These are phyloP conservation scores for Arachnomyces sp. DNA, from an alignment of 2,329 filamentous ascomycete species.

Conservation along the genomic window DNA sequence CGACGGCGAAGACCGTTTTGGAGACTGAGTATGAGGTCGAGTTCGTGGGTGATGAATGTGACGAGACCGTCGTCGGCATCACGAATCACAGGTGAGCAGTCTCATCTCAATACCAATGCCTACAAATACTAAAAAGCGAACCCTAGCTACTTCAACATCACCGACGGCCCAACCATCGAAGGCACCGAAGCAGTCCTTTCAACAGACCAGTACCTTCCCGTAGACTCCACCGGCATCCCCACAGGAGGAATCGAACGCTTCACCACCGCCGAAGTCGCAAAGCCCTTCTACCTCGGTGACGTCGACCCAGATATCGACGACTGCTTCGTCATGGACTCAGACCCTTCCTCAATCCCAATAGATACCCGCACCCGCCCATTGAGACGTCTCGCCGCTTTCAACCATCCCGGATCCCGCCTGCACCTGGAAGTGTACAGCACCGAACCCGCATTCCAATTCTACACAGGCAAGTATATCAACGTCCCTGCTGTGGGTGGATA, in stretches of 20 bases:
- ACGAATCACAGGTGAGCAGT: constrained; percentile 79
- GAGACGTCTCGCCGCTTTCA: constrained; percentile 60
- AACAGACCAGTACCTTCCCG: constrained; percentile 61
- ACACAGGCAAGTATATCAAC: constrained; percentile 79
- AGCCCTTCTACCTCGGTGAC: constrained; percentile 64
- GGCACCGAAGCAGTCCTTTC: constrained; percentile 54
- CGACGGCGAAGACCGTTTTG: constrained; percentile 61
- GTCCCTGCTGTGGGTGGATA: constrained; percentile 56
- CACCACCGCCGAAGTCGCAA: constrained; percentile 56
- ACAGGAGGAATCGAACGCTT: constrained; percentile 58
- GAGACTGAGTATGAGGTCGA: constrained; percentile 86
- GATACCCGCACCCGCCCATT: constrained; percentile 61
- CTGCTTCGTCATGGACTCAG: constrained; percentile 72
- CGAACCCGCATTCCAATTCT: constrained; percentile 95
- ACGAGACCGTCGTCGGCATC: constrained; percentile 88
- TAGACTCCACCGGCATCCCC: constrained; percentile 68
- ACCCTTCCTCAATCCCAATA: constrained; percentile 53
- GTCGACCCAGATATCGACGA: constrained; percentile 74
- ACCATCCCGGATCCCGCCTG: constrained; percentile 65
- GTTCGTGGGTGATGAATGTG: constrained; percentile 63
- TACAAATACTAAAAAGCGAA: not conserved
- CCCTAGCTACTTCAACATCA: constrained; percentile 61
- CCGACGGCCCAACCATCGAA: constrained; percentile 48
- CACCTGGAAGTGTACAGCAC: constrained; percentile 85
- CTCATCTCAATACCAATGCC: not conserved